A percentile compares a stretch with the other conserved stretches of the same genome.
phyloP scores from a whole-genome alignment of 148 eudicot species.

The Agrostemma githago region DNA sequence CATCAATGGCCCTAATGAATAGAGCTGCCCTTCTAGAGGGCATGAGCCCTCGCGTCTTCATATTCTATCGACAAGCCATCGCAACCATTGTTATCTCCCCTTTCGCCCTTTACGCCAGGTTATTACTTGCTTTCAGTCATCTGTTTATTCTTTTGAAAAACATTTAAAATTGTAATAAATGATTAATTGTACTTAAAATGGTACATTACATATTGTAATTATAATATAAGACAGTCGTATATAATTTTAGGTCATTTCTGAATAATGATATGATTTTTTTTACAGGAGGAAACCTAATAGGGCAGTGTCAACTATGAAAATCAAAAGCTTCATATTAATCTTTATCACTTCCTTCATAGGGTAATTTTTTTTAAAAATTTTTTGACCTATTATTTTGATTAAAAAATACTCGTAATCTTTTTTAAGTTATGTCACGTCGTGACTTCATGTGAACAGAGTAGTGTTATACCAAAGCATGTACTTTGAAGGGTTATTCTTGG shows the following conservation, averaged over 20 bases:
- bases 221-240: no score
- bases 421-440: no score
- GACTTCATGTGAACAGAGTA: slow-evolving; percentile 45
- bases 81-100: slow-evolving; percentile 64
- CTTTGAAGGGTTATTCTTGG: slow-evolving; percentile 51
- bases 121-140: no score
- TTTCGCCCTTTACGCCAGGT: slow-evolving; percentile 48
- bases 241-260: no score
- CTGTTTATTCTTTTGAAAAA: no score
- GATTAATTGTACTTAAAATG: no score
- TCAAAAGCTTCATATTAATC: slow-evolving; percentile 49
- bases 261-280: no score
- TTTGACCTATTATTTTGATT: neutral
- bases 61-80: slow-evolving; percentile 56
- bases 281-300: slow-evolving; percentile 36
- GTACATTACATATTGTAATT: no score
- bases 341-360: slow-evolving; percentile 52
- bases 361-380: slow-evolving; percentile 21
- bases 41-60: slow-evolving; percentile 64
- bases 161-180: no score
- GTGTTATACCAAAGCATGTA: slow-evolving; percentile 50
- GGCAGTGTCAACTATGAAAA: slow-evolving; percentile 23
- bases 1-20: slow-evolving; percentile 30
- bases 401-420: no score
- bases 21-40: slow-evolving; percentile 64